phyloP scores from a whole-genome alignment of 2,329 filamentous ascomycete species.

The Echinosphaeria canescens region DNA sequence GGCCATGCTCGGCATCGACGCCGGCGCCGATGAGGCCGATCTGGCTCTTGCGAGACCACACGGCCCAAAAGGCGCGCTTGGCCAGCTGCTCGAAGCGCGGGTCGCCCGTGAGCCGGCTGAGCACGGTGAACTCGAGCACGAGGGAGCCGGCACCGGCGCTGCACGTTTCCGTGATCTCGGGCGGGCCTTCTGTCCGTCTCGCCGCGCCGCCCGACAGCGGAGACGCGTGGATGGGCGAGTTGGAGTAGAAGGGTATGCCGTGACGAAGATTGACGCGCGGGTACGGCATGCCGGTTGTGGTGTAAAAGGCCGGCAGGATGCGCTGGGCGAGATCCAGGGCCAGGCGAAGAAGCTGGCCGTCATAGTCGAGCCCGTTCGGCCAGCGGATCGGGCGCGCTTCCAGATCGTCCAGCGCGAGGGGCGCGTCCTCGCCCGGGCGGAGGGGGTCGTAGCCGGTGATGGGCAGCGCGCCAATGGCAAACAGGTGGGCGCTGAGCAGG shows the following conservation, averaged over 20 bases:
- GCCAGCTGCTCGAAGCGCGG: conserved; percentile 72
- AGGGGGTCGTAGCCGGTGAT: conserved; percentile 54
- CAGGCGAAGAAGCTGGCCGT: conserved; percentile 78
- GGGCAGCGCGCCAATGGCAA: conserved; percentile 76
- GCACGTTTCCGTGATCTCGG: conserved; percentile 86
- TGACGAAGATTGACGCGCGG: conserved; percentile 80
- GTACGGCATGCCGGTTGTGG: conserved; percentile 78
- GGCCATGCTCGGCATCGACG: conserved; percentile 69
- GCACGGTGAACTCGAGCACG: conserved; percentile 77
- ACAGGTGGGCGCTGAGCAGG: conserved; percentile 78
- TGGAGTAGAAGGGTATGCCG: conserved; percentile 81
- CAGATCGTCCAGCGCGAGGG: too few species aligned
- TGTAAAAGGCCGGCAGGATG: conserved; percentile 80
- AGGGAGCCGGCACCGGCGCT: conserved; percentile 92
- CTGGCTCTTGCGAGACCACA: conserved; percentile 74
- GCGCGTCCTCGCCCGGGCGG: conserved; percentile 14
- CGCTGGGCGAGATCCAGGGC: conserved; percentile 70
- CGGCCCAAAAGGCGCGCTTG: conserved; percentile 88
- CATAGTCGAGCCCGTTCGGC: conserved; percentile 60
- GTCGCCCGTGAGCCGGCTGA: conserved; percentile 77
- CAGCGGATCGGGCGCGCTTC: conserved; percentile 39
- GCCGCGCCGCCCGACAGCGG: too few species aligned
- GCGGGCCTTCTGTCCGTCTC: conserved; percentile 19
- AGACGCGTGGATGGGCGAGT: conserved; percentile 59
- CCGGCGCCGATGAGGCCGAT: conserved; percentile 80